These are phyloP conservation scores for Candida coquimbonensis DNA, from an alignment of 805 yeast genomes.

Conservation along the genomic window DNA sequence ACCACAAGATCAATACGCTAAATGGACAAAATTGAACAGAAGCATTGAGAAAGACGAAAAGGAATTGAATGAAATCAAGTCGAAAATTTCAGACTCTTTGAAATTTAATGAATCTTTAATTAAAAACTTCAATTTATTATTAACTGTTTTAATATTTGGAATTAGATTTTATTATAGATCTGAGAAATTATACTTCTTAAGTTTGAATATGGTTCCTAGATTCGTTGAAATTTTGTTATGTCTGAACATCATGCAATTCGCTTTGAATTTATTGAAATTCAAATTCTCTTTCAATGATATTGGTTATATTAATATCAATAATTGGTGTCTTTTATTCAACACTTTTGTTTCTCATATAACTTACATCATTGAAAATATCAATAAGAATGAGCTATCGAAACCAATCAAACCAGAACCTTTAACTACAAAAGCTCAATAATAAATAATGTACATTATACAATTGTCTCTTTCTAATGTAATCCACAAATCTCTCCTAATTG, in stretches of 20 bases:
- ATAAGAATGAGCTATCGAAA: not conserved
- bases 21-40: constrained; percentile 90
- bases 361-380: not conserved
- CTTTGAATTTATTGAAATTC: constrained; percentile 1
- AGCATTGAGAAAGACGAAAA: constrained; percentile 75
- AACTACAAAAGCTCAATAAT: not conserved
- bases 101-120: constrained; percentile 52
- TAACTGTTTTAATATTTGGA: not conserved
- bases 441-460: not conserved
- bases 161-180: constrained; percentile 48
- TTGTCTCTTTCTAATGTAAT: not conserved
- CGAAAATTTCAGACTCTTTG: constrained; percentile 91
- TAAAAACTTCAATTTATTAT: not conserved
- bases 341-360: not conserved
- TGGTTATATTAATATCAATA: constrained; percentile 4
- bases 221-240: constrained; percentile 49
- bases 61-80: constrained; percentile 93
- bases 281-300: constrained; percentile 2
- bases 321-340: constrained; percentile 4
- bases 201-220: constrained; percentile 49
- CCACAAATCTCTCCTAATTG: constrained; percentile 9
- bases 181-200: constrained; percentile 50
- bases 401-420: not conserved
- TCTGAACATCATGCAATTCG: constrained; percentile 21
- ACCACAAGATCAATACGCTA: constrained; percentile 92